Evolutionary conservation across 2,329 filamentous ascomycete species (phyloP), one percentile per base, ranked within the genome.

Genomic region (Paecilomyces dactylethromorphus): DNA sequence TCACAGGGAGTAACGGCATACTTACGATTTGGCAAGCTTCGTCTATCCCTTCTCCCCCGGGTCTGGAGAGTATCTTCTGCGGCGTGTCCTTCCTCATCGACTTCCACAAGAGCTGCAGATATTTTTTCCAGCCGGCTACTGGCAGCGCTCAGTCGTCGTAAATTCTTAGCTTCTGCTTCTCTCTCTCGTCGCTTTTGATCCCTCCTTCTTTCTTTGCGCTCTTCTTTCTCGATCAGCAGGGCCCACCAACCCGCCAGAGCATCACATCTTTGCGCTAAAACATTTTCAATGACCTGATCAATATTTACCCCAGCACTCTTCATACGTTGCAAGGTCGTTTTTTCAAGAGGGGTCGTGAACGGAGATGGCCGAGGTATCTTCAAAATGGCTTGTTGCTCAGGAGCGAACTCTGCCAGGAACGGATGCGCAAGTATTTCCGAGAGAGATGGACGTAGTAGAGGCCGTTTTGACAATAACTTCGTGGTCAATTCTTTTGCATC

Each of bases 201-300:
- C 62, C 88, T 82, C 61, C 92, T 82, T 62, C 79, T 83, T 63
- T 92, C 87, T 74, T 99, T 99, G 8, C 92, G 86, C 71, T 92
- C 86, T 70, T 99, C 94, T 72, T 97, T 99, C 69, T 97, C 94
- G 10, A 97, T 86, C 45, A 99, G 78, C 29, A 99, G 76, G 2
- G 91, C 90, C 94, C 94, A 99, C 94, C 94, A 99, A 5, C 94
- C 94, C 55, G 92, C 91, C 54, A 99, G 78, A 5, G 88, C 84
- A 74, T 99, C 93, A 69, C 94, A 97, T 64, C 91, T 84, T 71
- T 96, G 91, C 3, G 92, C 86, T 35, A 96, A 76, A 2, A 99
- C 94, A 67, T 94, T 95, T 71, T 97, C 93, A 63, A 97, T 93
- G 7, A 99, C 91, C 61, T 89, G 84, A 70, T 99, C 94, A 59